Conservation (phyloP, 352 stramenopile species). For the Albugo candida region DNA sequence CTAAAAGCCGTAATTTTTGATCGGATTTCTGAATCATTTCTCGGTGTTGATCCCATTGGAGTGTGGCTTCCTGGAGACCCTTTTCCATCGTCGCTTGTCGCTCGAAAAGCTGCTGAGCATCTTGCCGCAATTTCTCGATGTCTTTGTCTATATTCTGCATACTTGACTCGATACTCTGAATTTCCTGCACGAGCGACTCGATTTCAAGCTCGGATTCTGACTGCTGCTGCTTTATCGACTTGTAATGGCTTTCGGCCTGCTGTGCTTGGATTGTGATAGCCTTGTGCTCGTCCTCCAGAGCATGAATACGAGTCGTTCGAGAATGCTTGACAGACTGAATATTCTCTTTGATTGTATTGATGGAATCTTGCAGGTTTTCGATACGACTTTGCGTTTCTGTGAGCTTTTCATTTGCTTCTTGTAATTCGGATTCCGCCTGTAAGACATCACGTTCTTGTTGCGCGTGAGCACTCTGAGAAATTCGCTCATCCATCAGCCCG, state of each 20-base stretch:
- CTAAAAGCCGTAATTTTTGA: slow-evolving; percentile 81
- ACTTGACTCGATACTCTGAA: slow-evolving; percentile 34
- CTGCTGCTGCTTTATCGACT: slow-evolving; percentile 42
- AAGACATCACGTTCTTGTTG: slow-evolving; percentile 56
- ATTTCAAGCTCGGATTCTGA: slow-evolving; percentile 53
- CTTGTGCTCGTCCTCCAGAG: slow-evolving; percentile 54
- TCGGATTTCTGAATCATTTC: slow-evolving; percentile 73
- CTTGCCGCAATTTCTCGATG: slow-evolving; percentile 31
- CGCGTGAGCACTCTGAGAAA: slow-evolving; percentile 54
- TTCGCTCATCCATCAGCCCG: slow-evolving; percentile 53
- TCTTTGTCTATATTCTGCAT: slow-evolving; percentile 32
- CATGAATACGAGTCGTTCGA: slow-evolving; percentile 55
- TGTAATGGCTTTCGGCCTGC: slow-evolving; percentile 31
- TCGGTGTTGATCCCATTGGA: slow-evolving; percentile 45
- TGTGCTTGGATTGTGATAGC: slow-evolving; percentile 59
- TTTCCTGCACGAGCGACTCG: slow-evolving; percentile 46
- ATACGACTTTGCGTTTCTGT: slow-evolving; percentile 44
- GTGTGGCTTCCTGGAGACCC: slow-evolving; percentile 32
- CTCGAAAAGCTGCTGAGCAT: slow-evolving; percentile 46
- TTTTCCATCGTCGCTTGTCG: slow-evolving; percentile 42
- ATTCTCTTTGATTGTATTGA: slow-evolving; percentile 48
- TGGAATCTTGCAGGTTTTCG: slow-evolving; percentile 50
- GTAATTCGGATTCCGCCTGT: slow-evolving; percentile 51
- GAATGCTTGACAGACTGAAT: slow-evolving; percentile 71
- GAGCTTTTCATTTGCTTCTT: slow-evolving; percentile 36